Base-by-base conservation (phyloP, 2,329 filamentous ascomycete genomes). In the Hortaea werneckii region DNA sequence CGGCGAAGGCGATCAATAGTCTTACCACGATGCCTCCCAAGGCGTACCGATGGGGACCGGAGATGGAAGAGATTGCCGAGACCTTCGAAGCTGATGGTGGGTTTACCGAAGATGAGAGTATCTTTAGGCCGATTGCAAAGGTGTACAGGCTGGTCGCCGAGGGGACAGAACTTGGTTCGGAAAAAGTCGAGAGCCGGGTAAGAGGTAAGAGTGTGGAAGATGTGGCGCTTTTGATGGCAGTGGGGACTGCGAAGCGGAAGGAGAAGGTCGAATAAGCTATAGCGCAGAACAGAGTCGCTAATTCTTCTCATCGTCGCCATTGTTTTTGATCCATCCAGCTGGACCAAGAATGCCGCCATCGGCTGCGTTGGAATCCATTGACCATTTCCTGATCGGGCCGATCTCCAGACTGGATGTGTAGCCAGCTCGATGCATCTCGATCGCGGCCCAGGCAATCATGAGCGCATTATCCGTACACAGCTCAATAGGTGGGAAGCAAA, bases 381-480 rank as follows among this genome's bases (percentile, higher is more conserved):
- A 72, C 88, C 88, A 95, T 61, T 80, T 85, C 40, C 75, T 73
- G 40, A 84, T 60, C 2, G 82, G 75, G 40, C 74, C 62, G 46
- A 82, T 75, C 26, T 69, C 72, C 46, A 89, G 58, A 13, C 77
- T 74, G 6, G 79, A 82, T 47, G 71, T 67, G 73, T 79, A 89
- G 0, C 90, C 89, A 1, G 77, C 79, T 64, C 85, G 76, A 59
- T 78, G 95, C 89, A 98, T 95, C 67, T 96, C 89, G 54, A 89
- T 76, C 0, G 84, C 92, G 1, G 89, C 75, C 90, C 92, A 96
- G 1, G 84, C 90, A 62, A 96, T 89, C 92, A 98, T 98, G 41
- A 88, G 87, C 9, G 92, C 92, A 65, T 98, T 96, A 60, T 98
- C 92, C 0, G 87, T 95, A 61, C 92, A 96, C 44, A 90, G 73